phyloP scores from a whole-genome alignment of 2,329 filamentous ascomycete genomes.

The Diatrype stigma region DNA sequence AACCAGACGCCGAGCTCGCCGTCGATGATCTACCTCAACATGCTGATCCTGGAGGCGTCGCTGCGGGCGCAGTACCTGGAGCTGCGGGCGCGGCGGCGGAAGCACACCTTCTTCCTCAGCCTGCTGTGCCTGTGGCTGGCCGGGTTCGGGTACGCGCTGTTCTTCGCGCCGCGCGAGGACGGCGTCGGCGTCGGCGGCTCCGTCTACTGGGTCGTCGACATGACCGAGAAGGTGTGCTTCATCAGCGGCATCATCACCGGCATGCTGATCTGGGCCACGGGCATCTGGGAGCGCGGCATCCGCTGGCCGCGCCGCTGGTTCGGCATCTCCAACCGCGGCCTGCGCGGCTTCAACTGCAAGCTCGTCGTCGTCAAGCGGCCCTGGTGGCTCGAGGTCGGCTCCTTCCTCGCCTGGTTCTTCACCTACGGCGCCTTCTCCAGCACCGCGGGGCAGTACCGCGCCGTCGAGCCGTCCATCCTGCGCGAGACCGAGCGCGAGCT shows the following conservation, averaged over 20 bases:
- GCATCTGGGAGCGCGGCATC: constrained; percentile 93
- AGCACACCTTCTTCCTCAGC: constrained; percentile 88
- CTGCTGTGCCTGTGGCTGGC: constrained; percentile 76
- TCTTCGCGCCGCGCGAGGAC: constrained; percentile 93
- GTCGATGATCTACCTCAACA: constrained; percentile 95
- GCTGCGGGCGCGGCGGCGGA: constrained; percentile 78
- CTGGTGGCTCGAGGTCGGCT: constrained; percentile 74
- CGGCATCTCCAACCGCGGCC: constrained; percentile 78
- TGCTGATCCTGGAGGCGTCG: constrained; percentile 92
- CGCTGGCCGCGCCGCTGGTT: constrained; percentile 94
- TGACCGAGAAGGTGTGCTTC: constrained; percentile 83
- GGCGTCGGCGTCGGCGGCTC: constrained; percentile 85
- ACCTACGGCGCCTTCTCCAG: constrained; percentile 71
- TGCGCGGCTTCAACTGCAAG: constrained; percentile 93
- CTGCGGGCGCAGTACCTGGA: constrained; percentile 90
- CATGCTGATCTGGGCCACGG: constrained; percentile 86
- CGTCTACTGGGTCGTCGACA: constrained; percentile 94
- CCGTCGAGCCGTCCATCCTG: constrained; percentile 63
- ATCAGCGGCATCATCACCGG: constrained; percentile 86
- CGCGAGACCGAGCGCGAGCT: constrained; percentile 58
- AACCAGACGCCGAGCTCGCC: constrained; percentile 82
- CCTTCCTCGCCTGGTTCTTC: constrained; percentile 70
- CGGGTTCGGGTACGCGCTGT: constrained; percentile 85
- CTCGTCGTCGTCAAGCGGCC: constrained; percentile 81
- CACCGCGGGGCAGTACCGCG: constrained; percentile 67